phyloP scores from a whole-genome alignment of 345 rosid genomes.

The Brassica rapa region DNA sequence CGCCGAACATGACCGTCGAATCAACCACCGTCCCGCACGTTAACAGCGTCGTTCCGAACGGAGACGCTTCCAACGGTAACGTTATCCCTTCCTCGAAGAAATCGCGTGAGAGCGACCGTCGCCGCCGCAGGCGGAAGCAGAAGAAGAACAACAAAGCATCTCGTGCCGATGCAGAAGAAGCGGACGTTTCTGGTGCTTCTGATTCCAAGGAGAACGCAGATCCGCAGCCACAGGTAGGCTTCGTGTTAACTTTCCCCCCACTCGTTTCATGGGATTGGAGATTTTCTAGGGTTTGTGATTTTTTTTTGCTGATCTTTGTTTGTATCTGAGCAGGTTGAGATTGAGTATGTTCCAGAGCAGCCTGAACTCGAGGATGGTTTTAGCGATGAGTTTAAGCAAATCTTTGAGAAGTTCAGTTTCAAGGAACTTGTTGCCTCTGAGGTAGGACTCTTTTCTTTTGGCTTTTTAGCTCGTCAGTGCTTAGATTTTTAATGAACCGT shows the following conservation, averaged over 20 bases:
- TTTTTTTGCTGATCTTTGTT: not conserved
- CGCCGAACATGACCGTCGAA: conserved; percentile 33
- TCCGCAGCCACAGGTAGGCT: conserved; percentile 52
- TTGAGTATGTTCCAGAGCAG: conserved; percentile 92
- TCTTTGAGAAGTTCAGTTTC: conserved; percentile 84
- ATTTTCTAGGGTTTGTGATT: conserved; percentile 38
- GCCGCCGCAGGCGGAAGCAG: conserved; percentile 98
- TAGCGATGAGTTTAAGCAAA: conserved; percentile 75
- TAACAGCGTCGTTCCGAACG: conserved; percentile 51
- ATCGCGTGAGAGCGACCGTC: conserved; percentile 81
- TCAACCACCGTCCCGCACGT: conserved; percentile 39
- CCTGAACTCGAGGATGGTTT: conserved; percentile 79
- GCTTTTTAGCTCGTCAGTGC: not conserved
- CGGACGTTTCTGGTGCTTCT: conserved; percentile 37
- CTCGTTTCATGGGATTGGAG: not conserved
- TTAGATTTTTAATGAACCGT: not conserved
- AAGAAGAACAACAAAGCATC: conserved; percentile 72
- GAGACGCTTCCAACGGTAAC: conserved; percentile 51
- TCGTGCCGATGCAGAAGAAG: conserved; percentile 37
- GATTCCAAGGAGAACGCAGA: conserved; percentile 58
- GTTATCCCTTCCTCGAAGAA: conserved; percentile 49
- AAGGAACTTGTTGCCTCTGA: conserved; percentile 55
- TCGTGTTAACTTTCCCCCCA: not conserved
- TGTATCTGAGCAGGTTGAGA: conserved; percentile 57
- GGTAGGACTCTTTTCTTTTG: conserved; percentile 41